Percentiles rank a stretch among this genome's conserved stretches.
Conservation (phyloP, 495 filamentous ascomycete genomes). For the Neurospora discreta region DNA sequence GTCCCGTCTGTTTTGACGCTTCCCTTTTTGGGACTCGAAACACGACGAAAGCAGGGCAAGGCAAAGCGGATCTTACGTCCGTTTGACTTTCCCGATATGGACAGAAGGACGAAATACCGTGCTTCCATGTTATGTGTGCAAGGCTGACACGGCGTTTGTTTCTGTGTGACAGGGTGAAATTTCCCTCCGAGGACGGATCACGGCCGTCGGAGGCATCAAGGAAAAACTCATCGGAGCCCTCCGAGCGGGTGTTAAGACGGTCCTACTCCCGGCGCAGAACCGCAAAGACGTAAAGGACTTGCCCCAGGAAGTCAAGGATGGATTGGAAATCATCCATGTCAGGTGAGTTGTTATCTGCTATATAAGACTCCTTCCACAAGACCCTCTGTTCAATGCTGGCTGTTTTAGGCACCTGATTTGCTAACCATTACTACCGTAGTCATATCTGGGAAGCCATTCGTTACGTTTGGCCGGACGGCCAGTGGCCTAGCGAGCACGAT, state of each 20-base stretch:
- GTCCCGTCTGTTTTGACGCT: background rate
- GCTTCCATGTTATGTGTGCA: background rate
- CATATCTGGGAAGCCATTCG: conserved; percentile 86
- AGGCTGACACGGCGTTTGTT: conserved; percentile 17
- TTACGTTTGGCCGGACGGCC: conserved; percentile 71
- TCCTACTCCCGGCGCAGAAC: conserved; percentile 79
- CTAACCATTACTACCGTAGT: conserved; percentile 25
- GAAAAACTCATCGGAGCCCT: conserved; percentile 96
- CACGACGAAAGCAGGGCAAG: background rate
- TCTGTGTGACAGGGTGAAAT: conserved; percentile 56
- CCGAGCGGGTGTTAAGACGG: conserved; percentile 88
- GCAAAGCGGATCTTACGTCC: background rate
- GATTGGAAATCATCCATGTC: conserved; percentile 81
- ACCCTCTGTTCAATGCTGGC: conserved; percentile 2
- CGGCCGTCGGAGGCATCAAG: conserved; percentile 90
- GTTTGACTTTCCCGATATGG: background rate
- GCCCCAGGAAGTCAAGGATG: conserved; percentile 79
- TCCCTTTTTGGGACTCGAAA: background rate
- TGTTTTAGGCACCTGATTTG: background rate
- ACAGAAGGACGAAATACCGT: background rate
- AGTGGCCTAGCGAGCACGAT: conserved; percentile 63
- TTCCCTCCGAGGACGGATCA: conserved; percentile 74
- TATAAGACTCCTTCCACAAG: background rate
- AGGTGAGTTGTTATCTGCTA: conserved; percentile 41
- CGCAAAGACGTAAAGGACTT: conserved; percentile 89